Percentiles rank a stretch among this genome's conserved stretches.
Evolutionary conservation across 2,329 filamentous ascomycete genomes (phyloP).

Genomic region (Bipolaris oryzae): DNA sequence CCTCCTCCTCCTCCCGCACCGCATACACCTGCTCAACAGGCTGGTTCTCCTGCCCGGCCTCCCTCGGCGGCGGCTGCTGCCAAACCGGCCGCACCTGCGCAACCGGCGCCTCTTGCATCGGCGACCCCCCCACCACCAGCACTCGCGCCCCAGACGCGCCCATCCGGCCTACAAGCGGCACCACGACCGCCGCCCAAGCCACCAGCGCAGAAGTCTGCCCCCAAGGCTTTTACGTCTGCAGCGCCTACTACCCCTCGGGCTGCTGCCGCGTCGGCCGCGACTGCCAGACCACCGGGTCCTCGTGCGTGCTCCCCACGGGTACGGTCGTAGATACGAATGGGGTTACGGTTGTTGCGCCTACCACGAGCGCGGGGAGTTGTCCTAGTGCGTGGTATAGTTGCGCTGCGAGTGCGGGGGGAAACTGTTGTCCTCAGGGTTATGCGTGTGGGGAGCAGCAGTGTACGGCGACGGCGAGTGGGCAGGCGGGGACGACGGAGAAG

Average conservation of each 20-base stretch:
- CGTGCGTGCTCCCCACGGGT: slow-evolving; percentile 67
- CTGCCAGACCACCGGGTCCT: slow-evolving; percentile 71
- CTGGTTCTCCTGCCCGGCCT: slow-evolving; percentile 54
- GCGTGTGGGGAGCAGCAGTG: slow-evolving; percentile 46
- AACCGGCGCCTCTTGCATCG: slow-evolving; percentile 48
- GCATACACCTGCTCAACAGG: slow-evolving; percentile 51
- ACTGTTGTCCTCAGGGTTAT: slow-evolving; percentile 76
- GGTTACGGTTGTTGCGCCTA: slow-evolving; percentile 71
- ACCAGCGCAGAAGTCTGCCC: slow-evolving; percentile 72
- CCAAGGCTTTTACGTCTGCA: slow-evolving; percentile 89
- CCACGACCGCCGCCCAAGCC: slow-evolving; percentile 64
- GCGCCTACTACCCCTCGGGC: slow-evolving; percentile 77
- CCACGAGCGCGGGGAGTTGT: slow-evolving; percentile 60
- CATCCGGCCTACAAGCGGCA: slow-evolving; percentile 51
- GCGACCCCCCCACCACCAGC: slow-evolving; percentile 37
- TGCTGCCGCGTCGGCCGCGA: slow-evolving; percentile 89
- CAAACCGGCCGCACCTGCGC: slow-evolving; percentile 54
- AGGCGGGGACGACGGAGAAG: slow-evolving; percentile 42
- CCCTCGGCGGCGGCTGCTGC: slow-evolving; percentile 58
- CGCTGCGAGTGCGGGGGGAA: slow-evolving; percentile 69
- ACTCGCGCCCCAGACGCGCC: slow-evolving; percentile 49
- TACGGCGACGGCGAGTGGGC: slow-evolving; percentile 41
- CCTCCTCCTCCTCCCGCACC: slow-evolving; percentile 18
- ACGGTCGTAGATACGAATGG: slow-evolving; percentile 69
- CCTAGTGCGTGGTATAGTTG: slow-evolving; percentile 80